Base-by-base conservation (phyloP, 805 yeast genomes). In the Kurtzmaniella fragi region DNA sequence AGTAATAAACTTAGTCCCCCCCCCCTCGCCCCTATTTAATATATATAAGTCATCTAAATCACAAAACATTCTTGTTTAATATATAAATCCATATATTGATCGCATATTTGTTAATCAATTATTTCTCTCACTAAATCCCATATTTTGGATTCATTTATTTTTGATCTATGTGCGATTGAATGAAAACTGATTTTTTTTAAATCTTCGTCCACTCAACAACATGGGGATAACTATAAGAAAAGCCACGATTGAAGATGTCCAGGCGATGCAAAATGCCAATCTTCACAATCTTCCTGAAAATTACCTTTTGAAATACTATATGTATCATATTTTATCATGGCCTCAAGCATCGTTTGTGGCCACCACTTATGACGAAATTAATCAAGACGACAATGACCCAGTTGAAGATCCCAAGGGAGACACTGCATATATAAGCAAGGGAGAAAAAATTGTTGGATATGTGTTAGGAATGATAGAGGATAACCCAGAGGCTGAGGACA, bases 341-440 rank as follows among this genome's bases (percentile, higher is more conserved):
- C 99, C 99, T 2, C 95, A 91, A 59, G 95, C 95, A 11, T 86
- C 96, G 31, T 93, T 82, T 67, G 98, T 93, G 28, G 99, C 99
- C 13, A 83, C 91, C 1, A 82, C 93, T 2, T 77, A 82, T 20
- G 84, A 77, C 46, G 62, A 56, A 17, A 46, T 53, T 30, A 31
- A 29, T 23, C 60, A 50, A 15, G 54, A 46, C 12, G 46, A 42
- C 31, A 65, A 57, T 4, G 51, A 52, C 11, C 41, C 14, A 26
- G 34, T 57, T 17, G 25, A 20, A 26, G 73, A 68, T 41, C 70
- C 74, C 3, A 80, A 78, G 47, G 74, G 79, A 17, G 85, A 80
- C 49, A 71, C 84, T 5, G 76, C 87, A 26, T 83, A 83, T 55
- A 75, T 82, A 35, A 67, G 66, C 13, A 70, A 72, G 14, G 82